A percentile compares a stretch with the other conserved stretches of the same genome.
Conservation (phyloP, 805 yeast species). For the Kazachstania kunashirensis region DNA sequence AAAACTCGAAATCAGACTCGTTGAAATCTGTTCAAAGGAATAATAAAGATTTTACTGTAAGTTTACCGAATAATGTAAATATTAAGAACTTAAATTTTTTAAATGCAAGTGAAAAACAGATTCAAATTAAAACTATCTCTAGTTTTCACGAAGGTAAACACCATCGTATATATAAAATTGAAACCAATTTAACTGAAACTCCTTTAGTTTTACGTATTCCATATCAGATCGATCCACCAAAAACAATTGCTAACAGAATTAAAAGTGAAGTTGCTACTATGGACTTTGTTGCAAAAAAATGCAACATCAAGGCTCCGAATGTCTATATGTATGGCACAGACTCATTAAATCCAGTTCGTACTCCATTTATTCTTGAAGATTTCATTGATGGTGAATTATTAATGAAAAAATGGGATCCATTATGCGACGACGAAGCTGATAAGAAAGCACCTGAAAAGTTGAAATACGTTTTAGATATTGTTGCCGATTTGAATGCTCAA, state of each 20-base stretch:
- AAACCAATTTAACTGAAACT: slow-evolving; percentile 46
- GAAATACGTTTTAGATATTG: slow-evolving; percentile 56
- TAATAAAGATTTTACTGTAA: slow-evolving; percentile 33
- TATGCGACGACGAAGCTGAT: slow-evolving; percentile 44
- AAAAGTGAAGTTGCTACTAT: slow-evolving; percentile 89
- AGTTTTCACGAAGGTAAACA: slow-evolving; percentile 92
- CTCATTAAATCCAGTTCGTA: slow-evolving; percentile 49
- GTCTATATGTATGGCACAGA: slow-evolving; percentile 58
- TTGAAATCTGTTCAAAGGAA: slow-evolving; percentile 28
- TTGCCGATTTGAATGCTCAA: slow-evolving; percentile 55
- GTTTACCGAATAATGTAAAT: slow-evolving; percentile 42
- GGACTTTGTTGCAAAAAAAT: slow-evolving; percentile 63
- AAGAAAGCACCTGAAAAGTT: slow-evolving; percentile 41
- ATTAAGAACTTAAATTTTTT: slow-evolving; percentile 36
- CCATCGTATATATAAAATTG: slow-evolving; percentile 73
- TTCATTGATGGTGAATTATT: slow-evolving; percentile 66
- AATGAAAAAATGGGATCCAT: slow-evolving; percentile 89
- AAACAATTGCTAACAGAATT: slow-evolving; percentile 54
- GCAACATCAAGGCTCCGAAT: slow-evolving; percentile 63
- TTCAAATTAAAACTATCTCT: slow-evolving; percentile 58
- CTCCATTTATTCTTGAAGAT: slow-evolving; percentile 79
- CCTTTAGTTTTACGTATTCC: slow-evolving; percentile 76
- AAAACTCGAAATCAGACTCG: slow-evolving; percentile 17
- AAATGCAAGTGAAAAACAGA: slow-evolving; percentile 33
- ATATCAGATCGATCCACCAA: slow-evolving; percentile 61